These are phyloP conservation scores for Handroanthus guayacan DNA, from an alignment of 257 asterid species.

Conservation along the genomic window DNA sequence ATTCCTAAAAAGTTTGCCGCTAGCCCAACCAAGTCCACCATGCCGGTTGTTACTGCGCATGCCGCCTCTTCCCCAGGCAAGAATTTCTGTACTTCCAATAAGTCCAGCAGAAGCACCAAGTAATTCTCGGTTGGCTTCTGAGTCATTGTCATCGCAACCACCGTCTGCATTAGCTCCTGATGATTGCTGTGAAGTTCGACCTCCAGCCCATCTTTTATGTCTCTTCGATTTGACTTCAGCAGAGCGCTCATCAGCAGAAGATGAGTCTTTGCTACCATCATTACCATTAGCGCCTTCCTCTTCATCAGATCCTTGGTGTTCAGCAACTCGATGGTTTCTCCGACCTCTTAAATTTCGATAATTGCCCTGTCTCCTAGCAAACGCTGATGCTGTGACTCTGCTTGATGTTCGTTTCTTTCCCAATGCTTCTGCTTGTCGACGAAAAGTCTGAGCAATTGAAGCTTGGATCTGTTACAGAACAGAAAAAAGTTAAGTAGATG, in stretches of 20 bases:
- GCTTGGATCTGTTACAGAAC: constrained; percentile 80
- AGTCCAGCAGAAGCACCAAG: constrained; percentile 64
- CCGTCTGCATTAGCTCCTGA: constrained; percentile 68
- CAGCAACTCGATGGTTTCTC: constrained; percentile 64
- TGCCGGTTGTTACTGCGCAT: constrained; percentile 78
- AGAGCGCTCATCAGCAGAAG: constrained; percentile 82
- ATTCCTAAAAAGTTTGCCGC: constrained; percentile 59
- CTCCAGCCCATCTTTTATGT: constrained; percentile 68
- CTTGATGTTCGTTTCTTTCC: constrained; percentile 82
- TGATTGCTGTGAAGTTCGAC: constrained; percentile 62
- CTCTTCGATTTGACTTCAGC: constrained; percentile 76
- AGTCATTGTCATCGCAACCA: constrained; percentile 66
- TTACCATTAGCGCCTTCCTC: constrained; percentile 78
- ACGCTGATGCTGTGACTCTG: constrained; percentile 62
- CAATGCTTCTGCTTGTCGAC: constrained; percentile 92
- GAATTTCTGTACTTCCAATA: constrained; percentile 67
- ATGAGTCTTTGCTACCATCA: constrained; percentile 85
- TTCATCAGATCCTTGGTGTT: constrained; percentile 77
- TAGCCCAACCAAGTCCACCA: constrained; percentile 63
- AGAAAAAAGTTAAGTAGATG: constrained; percentile 21
- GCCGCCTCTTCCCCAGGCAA: constrained; percentile 97
- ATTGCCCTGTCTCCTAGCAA: constrained; percentile 67
- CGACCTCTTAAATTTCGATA: constrained; percentile 72
- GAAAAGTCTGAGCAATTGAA: constrained; percentile 85
- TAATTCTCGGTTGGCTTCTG: constrained; percentile 66